Evolutionary conservation across 805 yeast genomes (phyloP).

Genomic region (Yarrowia divulgata): DNA sequence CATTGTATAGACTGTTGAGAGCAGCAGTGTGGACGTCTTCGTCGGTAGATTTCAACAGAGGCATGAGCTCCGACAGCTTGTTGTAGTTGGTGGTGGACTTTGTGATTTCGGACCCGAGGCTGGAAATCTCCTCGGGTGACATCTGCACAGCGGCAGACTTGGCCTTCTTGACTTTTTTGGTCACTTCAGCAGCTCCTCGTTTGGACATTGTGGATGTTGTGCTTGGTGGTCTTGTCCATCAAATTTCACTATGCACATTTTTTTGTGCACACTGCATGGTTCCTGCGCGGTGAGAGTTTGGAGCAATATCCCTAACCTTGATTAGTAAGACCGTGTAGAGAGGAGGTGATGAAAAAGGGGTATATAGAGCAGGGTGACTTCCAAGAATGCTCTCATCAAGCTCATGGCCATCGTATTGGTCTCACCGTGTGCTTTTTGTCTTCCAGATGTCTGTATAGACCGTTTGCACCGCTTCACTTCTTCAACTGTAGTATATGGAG

Average conservation of each 20-base stretch:
- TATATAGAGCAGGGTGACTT: too few species aligned
- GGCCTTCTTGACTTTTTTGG: conserved; percentile 23
- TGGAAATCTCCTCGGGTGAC: conserved; percentile 38
- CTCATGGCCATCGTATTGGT: too few species aligned
- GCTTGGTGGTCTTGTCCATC: not conserved
- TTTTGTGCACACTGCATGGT: conserved; percentile 9
- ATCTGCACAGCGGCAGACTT: conserved; percentile 6
- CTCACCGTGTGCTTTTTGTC: too few species aligned
- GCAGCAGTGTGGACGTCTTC: conserved; percentile 44
- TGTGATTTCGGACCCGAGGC: conserved; percentile 48
- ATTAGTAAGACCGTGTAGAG: not conserved
- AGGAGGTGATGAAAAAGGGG: too few species aligned
- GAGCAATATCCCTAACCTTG: not conserved
- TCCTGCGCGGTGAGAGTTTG: not conserved
- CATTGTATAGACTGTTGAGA: conserved; percentile 56
- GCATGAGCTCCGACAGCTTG: conserved; percentile 58
- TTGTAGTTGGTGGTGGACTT: conserved; percentile 62
- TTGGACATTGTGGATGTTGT: conserved; percentile 23
- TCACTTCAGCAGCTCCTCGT: conserved; percentile 31
- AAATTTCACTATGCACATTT: conserved; percentile 33
- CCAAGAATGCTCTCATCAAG: too few species aligned
- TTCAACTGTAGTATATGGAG: too few species aligned
- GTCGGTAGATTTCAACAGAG: conserved; percentile 50
- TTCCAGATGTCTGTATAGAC: too few species aligned
- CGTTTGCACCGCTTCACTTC: too few species aligned